A percentile compares a stretch with the other conserved stretches of the same genome.
Conservation (phyloP, 805 yeast genomes). For the Nematodospora valgi region DNA sequence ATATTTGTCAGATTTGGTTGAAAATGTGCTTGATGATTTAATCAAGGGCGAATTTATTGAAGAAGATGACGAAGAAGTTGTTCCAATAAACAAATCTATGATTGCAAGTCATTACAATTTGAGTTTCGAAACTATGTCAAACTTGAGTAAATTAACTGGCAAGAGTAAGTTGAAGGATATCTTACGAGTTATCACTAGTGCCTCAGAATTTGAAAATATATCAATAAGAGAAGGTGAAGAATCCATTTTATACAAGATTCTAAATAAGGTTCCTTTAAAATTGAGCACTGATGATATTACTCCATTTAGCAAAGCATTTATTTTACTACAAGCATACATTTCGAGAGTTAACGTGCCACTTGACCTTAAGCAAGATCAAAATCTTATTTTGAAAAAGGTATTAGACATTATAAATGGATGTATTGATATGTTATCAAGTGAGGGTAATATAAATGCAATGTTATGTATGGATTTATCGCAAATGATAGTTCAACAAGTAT, state of each 20-base stretch:
- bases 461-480: constrained; percentile 85
- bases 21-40: constrained; percentile 62
- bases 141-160: constrained; percentile 50
- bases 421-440: constrained; percentile 74
- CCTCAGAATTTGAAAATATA: constrained; percentile 67
- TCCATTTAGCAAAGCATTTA: constrained; percentile 66
- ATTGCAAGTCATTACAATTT: constrained; percentile 73
- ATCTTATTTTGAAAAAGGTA: constrained; percentile 45
- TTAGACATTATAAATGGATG: constrained; percentile 58
- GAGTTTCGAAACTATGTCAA: constrained; percentile 63
- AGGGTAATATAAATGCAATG: constrained; percentile 75
- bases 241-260: constrained; percentile 42
- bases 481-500: constrained; percentile 81
- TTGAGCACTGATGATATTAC: constrained; percentile 39
- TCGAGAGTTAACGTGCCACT: constrained; percentile 57
- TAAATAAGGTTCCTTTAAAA: constrained; percentile 63
- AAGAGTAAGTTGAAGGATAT: constrained; percentile 59
- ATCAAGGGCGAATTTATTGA: constrained; percentile 60
- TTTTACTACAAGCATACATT: constrained; percentile 78
- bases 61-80: constrained; percentile 36
- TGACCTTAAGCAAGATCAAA: constrained; percentile 60
- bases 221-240: constrained; percentile 61
- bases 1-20: constrained; percentile 80
- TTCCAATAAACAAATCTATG: constrained; percentile 66
- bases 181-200: constrained; percentile 61